Evolutionary conservation across 108 stramenopile genomes (phyloP), one percentile per base, ranked within the genome.

Genomic region (Schizochytrium sp.): DNA sequence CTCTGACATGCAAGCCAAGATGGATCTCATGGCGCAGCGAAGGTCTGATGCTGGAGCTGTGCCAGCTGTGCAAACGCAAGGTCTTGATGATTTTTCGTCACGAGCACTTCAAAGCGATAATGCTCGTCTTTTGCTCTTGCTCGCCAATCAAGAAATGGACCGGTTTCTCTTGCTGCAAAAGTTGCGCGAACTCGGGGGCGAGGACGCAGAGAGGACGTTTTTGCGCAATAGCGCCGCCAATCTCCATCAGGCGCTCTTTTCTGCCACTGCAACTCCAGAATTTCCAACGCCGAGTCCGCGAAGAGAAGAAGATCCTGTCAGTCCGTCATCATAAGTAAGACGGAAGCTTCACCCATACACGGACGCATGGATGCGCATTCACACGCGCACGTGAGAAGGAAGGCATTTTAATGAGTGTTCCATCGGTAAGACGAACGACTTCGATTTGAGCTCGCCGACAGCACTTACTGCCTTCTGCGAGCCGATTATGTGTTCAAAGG

Each of bases 121-220:
- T 28, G 45, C 76, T 53, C 48, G 51, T 12, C 25, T 83, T 0
- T 28, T 83, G 23, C n/a, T 83, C 16, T 45, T 83, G n/a, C 51
- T 83, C 25, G 76, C 76, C n/a, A 83, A 83, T 23, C 76, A 83
- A 23, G 76, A 83, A 5, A 47, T 83, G 45, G 76, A 83, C 51
- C 44, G 28, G 51, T 53, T 53, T 16, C 12, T 83, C 3, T 12
- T 83, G 51, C 28, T 83, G 19, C 43, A 83, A 3, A 83, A 47
- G 48, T 16, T 83, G 23, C 45, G 51, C n/a, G 51, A 83, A 83
- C 76, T 83, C 25, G 76, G 76, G 25, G 76, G 76, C 25, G 76
- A 83, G 76, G 63, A 18, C 41, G 41, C 41, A 23, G 63, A 69
- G 41, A 14, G 63, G 41, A 69, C 63, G 6, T 69, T 41, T 69